A percentile compares a stretch with the other conserved stretches of the same genome.
Evolutionary conservation across 1,284 basidiomycete genomes (phyloP).

Genomic region (Microbotryum scabiosae): DNA sequence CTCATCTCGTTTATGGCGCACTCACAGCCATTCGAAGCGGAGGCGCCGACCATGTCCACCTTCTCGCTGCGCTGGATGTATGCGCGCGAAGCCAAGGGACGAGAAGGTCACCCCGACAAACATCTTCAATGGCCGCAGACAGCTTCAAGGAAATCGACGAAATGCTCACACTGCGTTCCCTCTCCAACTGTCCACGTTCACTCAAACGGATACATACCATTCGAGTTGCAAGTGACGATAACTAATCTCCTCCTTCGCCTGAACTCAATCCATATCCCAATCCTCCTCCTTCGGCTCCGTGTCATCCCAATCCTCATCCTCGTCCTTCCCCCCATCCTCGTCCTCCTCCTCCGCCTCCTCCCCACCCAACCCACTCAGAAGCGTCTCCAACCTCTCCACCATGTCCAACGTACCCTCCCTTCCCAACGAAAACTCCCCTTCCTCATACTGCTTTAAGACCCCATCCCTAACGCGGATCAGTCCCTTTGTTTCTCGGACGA

Average conservation of each 20-base stretch:
- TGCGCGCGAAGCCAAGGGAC: too few relatives aligned
- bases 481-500: conserved; percentile 10
- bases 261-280: conserved; percentile 13
- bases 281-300: conserved; percentile 8
- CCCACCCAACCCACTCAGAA: conserved; percentile 10
- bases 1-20: too few relatives aligned
- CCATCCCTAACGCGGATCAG: conserved; percentile 2
- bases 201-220: too few relatives aligned
- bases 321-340: conserved; percentile 4
- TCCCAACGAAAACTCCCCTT: conserved; percentile 20
- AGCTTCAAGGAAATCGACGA: too few relatives aligned
- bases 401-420: conserved; percentile 20
- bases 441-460: conserved; percentile 19
- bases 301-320: background rate
- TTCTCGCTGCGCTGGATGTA: too few relatives aligned
- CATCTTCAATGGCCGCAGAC: too few relatives aligned
- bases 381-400: conserved; percentile 21
- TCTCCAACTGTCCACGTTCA: too few relatives aligned
- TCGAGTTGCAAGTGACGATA: too few relatives aligned
- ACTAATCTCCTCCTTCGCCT: background rate
- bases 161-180: too few relatives aligned
- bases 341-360: conserved; percentile 1
- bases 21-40: conserved; percentile 14
- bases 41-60: too few relatives aligned
- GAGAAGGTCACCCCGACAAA: too few relatives aligned